These are phyloP conservation scores for Phytopythium boreale DNA, from an alignment of 352 stramenopile species.

Conservation along the genomic window DNA sequence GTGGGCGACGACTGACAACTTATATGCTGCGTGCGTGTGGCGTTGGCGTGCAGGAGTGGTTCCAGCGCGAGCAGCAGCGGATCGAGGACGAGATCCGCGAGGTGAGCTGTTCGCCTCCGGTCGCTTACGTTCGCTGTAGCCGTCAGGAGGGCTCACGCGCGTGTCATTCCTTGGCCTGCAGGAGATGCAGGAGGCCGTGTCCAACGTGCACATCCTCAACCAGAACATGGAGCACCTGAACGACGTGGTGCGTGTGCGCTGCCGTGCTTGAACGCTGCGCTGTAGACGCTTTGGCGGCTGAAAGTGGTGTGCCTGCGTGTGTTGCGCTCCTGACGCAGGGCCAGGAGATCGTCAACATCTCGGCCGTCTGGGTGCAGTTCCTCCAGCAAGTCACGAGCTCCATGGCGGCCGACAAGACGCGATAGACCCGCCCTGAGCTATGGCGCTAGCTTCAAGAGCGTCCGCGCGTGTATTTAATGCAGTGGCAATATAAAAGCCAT, in stretches of 20 bases:
- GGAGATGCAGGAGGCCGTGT: slow-evolving; percentile 77
- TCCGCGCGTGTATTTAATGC: slow-evolving; percentile 6
- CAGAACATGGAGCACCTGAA: slow-evolving; percentile 83
- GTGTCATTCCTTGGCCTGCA: slow-evolving; percentile 13
- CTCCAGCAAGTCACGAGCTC: slow-evolving; percentile 48
- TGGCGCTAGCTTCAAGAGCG: neutral
- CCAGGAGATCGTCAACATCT: slow-evolving; percentile 72
- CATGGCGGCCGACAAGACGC: slow-evolving; percentile 25
- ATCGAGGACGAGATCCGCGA: slow-evolving; percentile 72
- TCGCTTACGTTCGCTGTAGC: neutral
- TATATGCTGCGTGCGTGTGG: neutral
- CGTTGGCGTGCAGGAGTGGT: slow-evolving; percentile 44
- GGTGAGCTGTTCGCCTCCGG: slow-evolving; percentile 17
- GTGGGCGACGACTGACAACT: neutral
- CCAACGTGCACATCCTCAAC: slow-evolving; percentile 79
- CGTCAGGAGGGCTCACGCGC: neutral
- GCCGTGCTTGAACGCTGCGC: neutral
- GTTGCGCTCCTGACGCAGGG: slow-evolving; percentile 29
- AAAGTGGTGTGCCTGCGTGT: neutral
- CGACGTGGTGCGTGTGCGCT: slow-evolving; percentile 49
- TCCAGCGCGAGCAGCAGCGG: slow-evolving; percentile 60
- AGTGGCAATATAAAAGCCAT: slow-evolving; percentile 10
- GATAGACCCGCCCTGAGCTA: slow-evolving; percentile 3
- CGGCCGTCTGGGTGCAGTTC: slow-evolving; percentile 68
- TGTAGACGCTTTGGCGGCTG: neutral